These are phyloP conservation scores for Debaryomyces sp. DNA, from an alignment of 1,139 yeast species.

Conservation along the genomic window DNA sequence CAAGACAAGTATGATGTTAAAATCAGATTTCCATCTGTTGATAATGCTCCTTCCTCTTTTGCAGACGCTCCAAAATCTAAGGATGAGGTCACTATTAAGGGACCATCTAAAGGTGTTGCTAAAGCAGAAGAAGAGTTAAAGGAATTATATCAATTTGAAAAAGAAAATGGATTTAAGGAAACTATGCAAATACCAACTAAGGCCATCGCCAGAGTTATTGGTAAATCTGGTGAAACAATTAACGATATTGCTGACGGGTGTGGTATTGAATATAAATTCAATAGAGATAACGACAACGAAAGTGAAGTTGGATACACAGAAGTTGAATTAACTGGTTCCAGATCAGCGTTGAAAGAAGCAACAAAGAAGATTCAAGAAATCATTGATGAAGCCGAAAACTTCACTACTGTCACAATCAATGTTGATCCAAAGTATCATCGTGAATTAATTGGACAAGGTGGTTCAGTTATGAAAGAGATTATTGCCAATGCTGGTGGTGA, in stretches of 20 bases:
- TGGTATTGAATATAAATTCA: constrained; percentile 73
- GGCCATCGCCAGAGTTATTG: constrained; percentile 83
- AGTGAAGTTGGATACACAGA: constrained; percentile 51
- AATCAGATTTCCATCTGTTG: constrained; percentile 69
- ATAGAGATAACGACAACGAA: constrained; percentile 48
- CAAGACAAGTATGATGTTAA: constrained; percentile 87
- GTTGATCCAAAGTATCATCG: constrained; percentile 83
- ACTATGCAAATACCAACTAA: constrained; percentile 66
- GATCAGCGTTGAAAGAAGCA: constrained; percentile 78
- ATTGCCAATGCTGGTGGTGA: constrained; percentile 82
- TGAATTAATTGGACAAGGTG: constrained; percentile 79
- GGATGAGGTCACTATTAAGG: constrained; percentile 79
- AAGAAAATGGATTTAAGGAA: constrained; percentile 77
- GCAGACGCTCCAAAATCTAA: constrained; percentile 42
- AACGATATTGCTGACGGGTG: constrained; percentile 80
- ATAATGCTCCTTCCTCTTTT: constrained; percentile 28
- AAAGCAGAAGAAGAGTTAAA: constrained; percentile 85
- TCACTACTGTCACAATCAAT: constrained; percentile 58
- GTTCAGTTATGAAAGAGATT: constrained; percentile 74
- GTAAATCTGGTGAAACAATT: constrained; percentile 84
- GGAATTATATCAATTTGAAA: constrained; percentile 84
- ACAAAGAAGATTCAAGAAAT: constrained; percentile 61
- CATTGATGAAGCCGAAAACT: constrained; percentile 69
- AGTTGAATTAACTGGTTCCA: constrained; percentile 78
- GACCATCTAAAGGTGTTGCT: constrained; percentile 88